Conservation (phyloP, 148 eudicot genomes). For the Rhododendron kiyosumense region DNA sequence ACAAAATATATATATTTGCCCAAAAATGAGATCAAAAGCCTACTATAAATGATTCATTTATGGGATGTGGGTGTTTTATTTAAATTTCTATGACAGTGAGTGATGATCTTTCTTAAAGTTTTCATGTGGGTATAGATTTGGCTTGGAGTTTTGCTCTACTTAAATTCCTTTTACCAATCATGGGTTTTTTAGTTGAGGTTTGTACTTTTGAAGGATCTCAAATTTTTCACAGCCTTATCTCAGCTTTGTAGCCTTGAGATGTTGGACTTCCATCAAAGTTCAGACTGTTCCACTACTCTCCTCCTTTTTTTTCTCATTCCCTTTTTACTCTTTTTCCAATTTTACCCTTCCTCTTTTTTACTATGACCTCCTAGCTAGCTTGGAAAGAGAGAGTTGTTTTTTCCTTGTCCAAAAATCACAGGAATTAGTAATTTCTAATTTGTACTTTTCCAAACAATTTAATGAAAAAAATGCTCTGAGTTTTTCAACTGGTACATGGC, state of each 20-base stretch:
- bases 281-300: conserved; percentile 12
- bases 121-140: neutral
- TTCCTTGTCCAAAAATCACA: neutral
- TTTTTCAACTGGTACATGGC: neutral
- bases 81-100: neutral
- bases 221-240: neutral
- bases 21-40: neutral
- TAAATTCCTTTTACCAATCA: neutral
- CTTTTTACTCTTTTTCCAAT: neutral
- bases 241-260: conserved; percentile 10
- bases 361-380: neutral
- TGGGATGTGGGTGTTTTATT: neutral
- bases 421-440: neutral
- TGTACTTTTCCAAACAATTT: neutral
- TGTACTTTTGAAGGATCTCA: conserved; percentile 4
- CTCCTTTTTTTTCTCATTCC: neutral
- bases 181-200: neutral
- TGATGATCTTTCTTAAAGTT: neutral
- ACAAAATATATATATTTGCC: neutral
- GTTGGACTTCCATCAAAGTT: conserved; percentile 10
- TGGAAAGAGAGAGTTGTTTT: neutral
- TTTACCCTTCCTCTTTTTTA: neutral
- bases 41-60: neutral
- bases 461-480: neutral
- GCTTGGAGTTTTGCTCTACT: neutral